Conservation (phyloP, 345 rosid species). For the Salix koriyanagi region DNA sequence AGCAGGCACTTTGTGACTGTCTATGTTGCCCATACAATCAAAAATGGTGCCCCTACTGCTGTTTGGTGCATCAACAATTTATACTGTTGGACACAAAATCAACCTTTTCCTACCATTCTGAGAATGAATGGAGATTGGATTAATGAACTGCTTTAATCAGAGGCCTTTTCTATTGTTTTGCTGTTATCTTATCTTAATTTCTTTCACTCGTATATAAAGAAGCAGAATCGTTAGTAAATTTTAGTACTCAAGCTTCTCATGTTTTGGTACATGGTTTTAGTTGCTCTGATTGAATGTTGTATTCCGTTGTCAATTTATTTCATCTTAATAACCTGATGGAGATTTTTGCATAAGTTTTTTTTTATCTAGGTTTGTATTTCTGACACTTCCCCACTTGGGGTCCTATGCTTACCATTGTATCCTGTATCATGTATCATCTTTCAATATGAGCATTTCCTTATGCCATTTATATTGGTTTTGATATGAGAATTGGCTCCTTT, state of each 20-base stretch:
- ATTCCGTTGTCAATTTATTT: conserved; percentile 14
- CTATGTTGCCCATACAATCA: conserved; percentile 27
- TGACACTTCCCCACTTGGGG: neutral
- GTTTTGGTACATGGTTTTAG: conserved; percentile 26
- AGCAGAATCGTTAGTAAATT: conserved; percentile 33
- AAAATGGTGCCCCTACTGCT: conserved; percentile 30
- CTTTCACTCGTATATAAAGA: conserved; percentile 19
- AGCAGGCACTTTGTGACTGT: conserved; percentile 28
- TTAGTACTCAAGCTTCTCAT: conserved; percentile 20
- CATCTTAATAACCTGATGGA: neutral
- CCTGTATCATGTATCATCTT: too few relatives aligned
- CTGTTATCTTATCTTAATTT: conserved; percentile 28
- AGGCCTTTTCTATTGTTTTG: conserved; percentile 37
- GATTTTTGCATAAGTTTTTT: neutral
- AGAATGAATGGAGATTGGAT: conserved; percentile 20
- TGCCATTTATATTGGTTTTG: too few relatives aligned
- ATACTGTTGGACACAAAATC: conserved; percentile 18
- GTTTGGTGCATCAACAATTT: conserved; percentile 29
- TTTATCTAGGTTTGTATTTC: neutral
- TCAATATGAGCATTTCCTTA: too few relatives aligned
- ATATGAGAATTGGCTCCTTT: too few relatives aligned
- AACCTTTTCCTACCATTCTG: conserved; percentile 15
- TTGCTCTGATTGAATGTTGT: conserved; percentile 16
- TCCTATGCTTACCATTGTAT: too few relatives aligned
- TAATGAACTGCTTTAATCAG: conserved; percentile 30